These are phyloP conservation scores for Scheffersomyces spartinae DNA, from an alignment of 805 yeast genomes.

Conservation along the genomic window DNA sequence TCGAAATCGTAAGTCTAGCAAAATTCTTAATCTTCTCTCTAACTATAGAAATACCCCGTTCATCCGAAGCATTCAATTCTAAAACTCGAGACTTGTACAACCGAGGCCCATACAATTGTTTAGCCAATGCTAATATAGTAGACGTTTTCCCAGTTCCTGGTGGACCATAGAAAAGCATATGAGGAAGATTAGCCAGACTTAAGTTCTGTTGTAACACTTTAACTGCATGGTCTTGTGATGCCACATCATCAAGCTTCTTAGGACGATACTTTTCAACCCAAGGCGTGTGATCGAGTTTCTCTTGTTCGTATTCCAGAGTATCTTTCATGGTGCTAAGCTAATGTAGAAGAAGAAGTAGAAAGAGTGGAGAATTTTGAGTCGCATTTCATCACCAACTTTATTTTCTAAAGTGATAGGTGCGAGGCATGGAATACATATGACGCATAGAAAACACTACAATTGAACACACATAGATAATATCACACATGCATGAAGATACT, in stretches of 20 bases:
- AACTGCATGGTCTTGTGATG: slow-evolving; percentile 88
- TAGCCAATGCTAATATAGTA: slow-evolving; percentile 73
- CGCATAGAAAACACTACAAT: no score
- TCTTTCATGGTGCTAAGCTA: slow-evolving; percentile 3
- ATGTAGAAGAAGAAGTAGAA: neutral
- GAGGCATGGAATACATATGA: no score
- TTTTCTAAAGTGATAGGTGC: no score
- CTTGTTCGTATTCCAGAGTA: slow-evolving; percentile 28
- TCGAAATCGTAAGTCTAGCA: slow-evolving; percentile 77
- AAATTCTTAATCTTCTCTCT: slow-evolving; percentile 77
- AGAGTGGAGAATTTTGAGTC: no score
- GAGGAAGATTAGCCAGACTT: slow-evolving; percentile 74
- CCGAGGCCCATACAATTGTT: slow-evolving; percentile 63
- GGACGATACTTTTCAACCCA: slow-evolving; percentile 98
- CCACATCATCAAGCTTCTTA: slow-evolving; percentile 68
- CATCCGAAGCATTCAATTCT: slow-evolving; percentile 85
- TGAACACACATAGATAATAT: no score
- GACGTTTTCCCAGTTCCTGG: slow-evolving; percentile 94
- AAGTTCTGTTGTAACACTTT: slow-evolving; percentile 70
- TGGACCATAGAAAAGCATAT: slow-evolving; percentile 86
- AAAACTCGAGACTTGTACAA: slow-evolving; percentile 60
- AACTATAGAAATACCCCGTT: slow-evolving; percentile 81
- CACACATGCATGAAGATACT: no score
- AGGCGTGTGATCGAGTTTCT: slow-evolving; percentile 48
- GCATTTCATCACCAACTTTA: no score